Evolutionary conservation across 2,329 filamentous ascomycete species (phyloP).

Genomic region (Sporothrix luriei): DNA sequence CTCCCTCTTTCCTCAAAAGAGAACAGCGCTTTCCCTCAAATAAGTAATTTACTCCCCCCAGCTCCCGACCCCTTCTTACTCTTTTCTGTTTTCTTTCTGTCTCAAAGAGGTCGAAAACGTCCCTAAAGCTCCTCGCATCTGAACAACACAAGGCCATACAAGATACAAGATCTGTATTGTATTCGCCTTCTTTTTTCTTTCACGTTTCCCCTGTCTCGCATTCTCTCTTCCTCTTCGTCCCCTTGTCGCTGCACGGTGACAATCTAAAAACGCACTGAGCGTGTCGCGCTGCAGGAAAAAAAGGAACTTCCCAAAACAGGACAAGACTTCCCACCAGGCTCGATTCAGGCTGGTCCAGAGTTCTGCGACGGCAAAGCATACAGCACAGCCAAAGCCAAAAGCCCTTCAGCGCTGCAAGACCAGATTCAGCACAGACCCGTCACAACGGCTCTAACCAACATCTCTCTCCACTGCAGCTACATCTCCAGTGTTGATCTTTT

Average conservation of each 20-base stretch:
- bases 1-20: slow-evolving; percentile 35
- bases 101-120: slow-evolving; percentile 15
- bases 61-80: slow-evolving; percentile 25
- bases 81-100: slow-evolving; percentile 30
- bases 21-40: slow-evolving; percentile 36
- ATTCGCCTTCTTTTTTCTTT: slow-evolving; percentile 17
- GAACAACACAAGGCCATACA: slow-evolving; percentile 16
- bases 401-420: slow-evolving; percentile 58
- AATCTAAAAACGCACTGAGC: slow-evolving; percentile 20
- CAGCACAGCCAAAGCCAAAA: slow-evolving; percentile 45
- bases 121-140: not conserved
- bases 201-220: not conserved
- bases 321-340: slow-evolving; percentile 48
- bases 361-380: slow-evolving; percentile 52
- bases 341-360: slow-evolving; percentile 55
- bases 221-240: slow-evolving; percentile 9
- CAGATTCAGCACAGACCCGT: slow-evolving; percentile 68
- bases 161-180: not conserved
- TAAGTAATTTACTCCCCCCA: slow-evolving; percentile 36
- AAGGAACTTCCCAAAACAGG: slow-evolving; percentile 36
- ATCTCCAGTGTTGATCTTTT: slow-evolving; percentile 25
- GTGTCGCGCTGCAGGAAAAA: slow-evolving; percentile 31
- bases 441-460: slow-evolving; percentile 66
- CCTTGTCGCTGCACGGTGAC: not conserved
- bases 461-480: slow-evolving; percentile 58